These are phyloP conservation scores for Scenedesmus sp. DNA, from an alignment of 163 green algal species.

Conservation along the genomic window DNA sequence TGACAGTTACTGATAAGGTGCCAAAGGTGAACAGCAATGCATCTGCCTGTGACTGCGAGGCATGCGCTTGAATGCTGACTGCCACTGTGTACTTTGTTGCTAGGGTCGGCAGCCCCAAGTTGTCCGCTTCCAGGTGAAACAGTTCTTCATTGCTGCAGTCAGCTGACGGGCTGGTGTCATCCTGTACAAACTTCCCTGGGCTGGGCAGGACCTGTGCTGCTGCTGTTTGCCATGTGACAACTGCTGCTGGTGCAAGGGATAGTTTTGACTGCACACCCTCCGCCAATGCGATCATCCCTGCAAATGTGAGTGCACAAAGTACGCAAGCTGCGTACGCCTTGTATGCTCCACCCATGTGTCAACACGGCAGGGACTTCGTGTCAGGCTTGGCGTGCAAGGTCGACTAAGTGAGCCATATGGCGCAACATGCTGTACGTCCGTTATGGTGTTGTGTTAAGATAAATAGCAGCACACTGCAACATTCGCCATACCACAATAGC, in stretches of 20 bases:
- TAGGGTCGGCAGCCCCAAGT: neutral
- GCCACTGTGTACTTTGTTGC: constrained; percentile 13
- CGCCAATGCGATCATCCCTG: neutral
- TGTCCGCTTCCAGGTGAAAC: neutral
- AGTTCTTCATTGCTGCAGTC: neutral
- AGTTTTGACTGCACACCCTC: neutral
- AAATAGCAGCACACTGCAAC: too few species aligned
- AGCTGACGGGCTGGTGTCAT: neutral
- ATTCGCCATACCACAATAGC: too few species aligned
- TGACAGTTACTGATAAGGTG: neutral
- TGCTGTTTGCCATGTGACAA: constrained; percentile 4
- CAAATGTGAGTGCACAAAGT: neutral
- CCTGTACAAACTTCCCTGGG: neutral
- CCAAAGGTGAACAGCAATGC: neutral
- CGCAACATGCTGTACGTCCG: neutral
- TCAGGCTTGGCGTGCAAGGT: neutral
- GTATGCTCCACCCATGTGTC: neutral
- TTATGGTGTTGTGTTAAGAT: neutral
- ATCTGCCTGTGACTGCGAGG: neutral
- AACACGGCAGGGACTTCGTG: neutral
- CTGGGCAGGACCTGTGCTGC: neutral
- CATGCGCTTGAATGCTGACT: neutral
- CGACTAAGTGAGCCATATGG: neutral
- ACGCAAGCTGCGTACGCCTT: neutral
- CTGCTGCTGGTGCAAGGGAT: neutral